Evolutionary conservation across 1,139 yeast species (phyloP).

Genomic region (Pichia sp.): DNA sequence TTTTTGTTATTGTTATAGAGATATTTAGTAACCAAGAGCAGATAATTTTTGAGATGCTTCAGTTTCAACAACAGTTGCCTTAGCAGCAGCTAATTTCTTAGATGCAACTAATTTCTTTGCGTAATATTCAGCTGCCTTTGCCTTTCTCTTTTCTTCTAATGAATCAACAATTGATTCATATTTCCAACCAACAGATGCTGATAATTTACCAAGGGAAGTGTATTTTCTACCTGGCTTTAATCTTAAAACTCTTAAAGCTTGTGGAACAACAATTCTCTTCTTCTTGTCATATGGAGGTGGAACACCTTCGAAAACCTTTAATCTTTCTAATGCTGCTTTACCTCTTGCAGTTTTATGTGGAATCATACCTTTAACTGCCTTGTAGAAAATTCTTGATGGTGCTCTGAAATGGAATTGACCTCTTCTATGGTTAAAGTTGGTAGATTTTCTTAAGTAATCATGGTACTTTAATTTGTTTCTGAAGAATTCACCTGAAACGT

Average conservation of each 20-base stretch:
- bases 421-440: slow-evolving; percentile 96
- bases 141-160: slow-evolving; percentile 99
- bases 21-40: slow-evolving; percentile 67
- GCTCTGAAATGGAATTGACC: slow-evolving; percentile 99
- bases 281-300: slow-evolving; percentile 99
- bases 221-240: slow-evolving; percentile 99
- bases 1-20: slow-evolving; percentile 3
- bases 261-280: slow-evolving; percentile 99
- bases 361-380: slow-evolving; percentile 99
- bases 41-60: slow-evolving; percentile 73
- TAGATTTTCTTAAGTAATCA: slow-evolving; percentile 98
- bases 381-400: slow-evolving; percentile 98
- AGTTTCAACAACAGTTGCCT: slow-evolving; percentile 69
- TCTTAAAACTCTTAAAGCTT: slow-evolving; percentile 98
- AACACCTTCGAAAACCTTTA: slow-evolving; percentile 98
- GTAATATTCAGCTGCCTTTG: slow-evolving; percentile 97
- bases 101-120: slow-evolving; percentile 96
- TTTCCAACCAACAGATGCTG: slow-evolving; percentile 98
- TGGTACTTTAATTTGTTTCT: slow-evolving; percentile 99
- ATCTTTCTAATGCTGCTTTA: slow-evolving; percentile 98
- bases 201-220: slow-evolving; percentile 96
- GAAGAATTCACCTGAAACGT: slow-evolving; percentile 99
- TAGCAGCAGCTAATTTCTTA: slow-evolving; percentile 78
- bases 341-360: slow-evolving; percentile 99
- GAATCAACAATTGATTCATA: slow-evolving; percentile 97